phyloP scores from a whole-genome alignment of 73 alveolate species.

The Uronychia setigera region DNA sequence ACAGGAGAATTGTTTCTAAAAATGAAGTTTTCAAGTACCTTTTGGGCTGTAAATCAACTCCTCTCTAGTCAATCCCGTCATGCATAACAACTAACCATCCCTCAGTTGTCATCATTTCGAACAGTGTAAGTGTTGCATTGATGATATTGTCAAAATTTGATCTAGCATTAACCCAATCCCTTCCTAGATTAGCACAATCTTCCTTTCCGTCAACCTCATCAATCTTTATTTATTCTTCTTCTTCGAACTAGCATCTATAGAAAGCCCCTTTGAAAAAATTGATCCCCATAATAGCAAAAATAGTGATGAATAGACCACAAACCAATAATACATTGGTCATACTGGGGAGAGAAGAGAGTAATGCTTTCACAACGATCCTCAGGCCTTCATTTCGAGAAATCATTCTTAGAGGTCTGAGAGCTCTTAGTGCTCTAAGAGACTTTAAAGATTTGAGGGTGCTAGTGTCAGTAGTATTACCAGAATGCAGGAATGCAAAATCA shows the following conservation, averaged over 20 bases:
- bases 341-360: slow-evolving; percentile 26
- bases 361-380: slow-evolving; percentile 21
- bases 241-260: slow-evolving; percentile 7
- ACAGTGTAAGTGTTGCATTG: slow-evolving; percentile 16
- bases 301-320: slow-evolving; percentile 23
- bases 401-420: slow-evolving; percentile 45
- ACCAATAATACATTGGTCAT: slow-evolving; percentile 30
- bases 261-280: slow-evolving; percentile 30
- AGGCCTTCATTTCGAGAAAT: slow-evolving; percentile 37
- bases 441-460: slow-evolving; percentile 12
- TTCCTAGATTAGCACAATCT: slow-evolving; percentile 28
- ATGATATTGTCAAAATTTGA: slow-evolving; percentile 42
- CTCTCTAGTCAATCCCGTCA: slow-evolving; percentile 30
- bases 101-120: slow-evolving; percentile 45
- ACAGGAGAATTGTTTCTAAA: background rate
- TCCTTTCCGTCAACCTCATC: background rate
- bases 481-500: background rate
- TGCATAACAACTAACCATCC: slow-evolving; percentile 53
- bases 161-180: slow-evolving; percentile 29
- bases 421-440: slow-evolving; percentile 54
- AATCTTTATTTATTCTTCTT: background rate
- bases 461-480: background rate
- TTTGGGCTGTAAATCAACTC: slow-evolving; percentile 33
- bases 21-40: background rate
- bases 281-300: slow-evolving; percentile 60